Percentiles rank a stretch among this genome's conserved stretches.
phyloP scores from a whole-genome alignment of 352 stramenopile species.

The Phytophthora gonapodyides region DNA sequence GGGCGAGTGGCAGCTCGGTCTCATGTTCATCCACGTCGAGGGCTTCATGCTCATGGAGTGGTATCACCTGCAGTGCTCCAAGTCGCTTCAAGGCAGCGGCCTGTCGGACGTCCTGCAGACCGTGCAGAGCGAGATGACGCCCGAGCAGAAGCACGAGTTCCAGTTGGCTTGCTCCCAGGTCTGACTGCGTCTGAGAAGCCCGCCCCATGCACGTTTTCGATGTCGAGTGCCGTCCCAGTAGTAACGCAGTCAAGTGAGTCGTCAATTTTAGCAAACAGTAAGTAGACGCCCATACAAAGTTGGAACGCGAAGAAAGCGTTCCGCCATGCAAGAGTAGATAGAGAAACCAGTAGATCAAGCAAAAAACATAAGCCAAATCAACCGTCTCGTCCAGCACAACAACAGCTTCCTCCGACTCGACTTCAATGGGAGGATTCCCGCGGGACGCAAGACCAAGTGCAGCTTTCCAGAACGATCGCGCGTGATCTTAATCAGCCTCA shows the following conservation, averaged over 20 bases:
- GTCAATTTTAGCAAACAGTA: conserved; percentile 12
- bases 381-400: conserved; percentile 1
- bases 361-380: conserved; percentile 21
- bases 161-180: conserved; percentile 37
- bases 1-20: conserved; percentile 72
- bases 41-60: conserved; percentile 90
- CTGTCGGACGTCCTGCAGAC: conserved; percentile 59
- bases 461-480: too few species aligned
- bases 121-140: conserved; percentile 70
- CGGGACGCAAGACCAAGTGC: too few species aligned
- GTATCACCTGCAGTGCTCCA: conserved; percentile 74
- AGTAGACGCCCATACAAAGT: conserved; percentile 14
- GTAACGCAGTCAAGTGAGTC: conserved; percentile 23
- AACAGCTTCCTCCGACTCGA: neutral
- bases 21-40: conserved; percentile 88
- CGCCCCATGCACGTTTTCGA: conserved; percentile 17
- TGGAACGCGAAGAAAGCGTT: conserved; percentile 12
- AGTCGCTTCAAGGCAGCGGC: conserved; percentile 50
- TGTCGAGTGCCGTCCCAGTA: conserved; percentile 34
- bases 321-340: conserved; percentile 30
- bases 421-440: neutral
- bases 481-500: too few species aligned
- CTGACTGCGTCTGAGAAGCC: neutral
- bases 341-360: conserved; percentile 18
- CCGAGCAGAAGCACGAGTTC: conserved; percentile 58